A percentile compares a stretch with the other conserved stretches of the same genome.
These are phyloP conservation scores for Rhodotorula sp. DNA, from an alignment of 1,284 basidiomycete species.

Conservation along the genomic window DNA sequence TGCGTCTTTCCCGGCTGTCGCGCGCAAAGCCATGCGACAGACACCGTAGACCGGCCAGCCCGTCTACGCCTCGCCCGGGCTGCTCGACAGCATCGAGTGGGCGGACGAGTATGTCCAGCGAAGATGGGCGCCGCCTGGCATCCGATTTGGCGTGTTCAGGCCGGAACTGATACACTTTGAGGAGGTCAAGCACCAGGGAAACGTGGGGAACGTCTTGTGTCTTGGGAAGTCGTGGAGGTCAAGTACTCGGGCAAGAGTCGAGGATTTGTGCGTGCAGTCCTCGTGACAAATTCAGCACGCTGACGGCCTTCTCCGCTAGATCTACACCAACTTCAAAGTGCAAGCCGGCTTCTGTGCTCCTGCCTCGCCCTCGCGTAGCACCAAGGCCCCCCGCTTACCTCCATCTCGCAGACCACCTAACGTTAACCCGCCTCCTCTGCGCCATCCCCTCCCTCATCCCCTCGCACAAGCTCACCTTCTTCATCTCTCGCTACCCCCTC, in stretches of 20 bases:
- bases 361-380: background rate
- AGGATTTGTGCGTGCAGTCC: background rate
- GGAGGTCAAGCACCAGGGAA: background rate
- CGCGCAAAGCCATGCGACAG: conserved; percentile 13
- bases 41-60: background rate
- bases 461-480: conserved; percentile 22
- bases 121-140: conserved; percentile 22
- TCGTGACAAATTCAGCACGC: no score
- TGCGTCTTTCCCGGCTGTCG: conserved; percentile 7
- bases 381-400: background rate
- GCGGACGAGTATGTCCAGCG: conserved; percentile 17
- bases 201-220: background rate
- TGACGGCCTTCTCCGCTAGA: background rate
- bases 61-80: conserved; percentile 10
- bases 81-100: conserved; percentile 16
- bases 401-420: conserved; percentile 17
- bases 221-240: conserved; percentile 32
- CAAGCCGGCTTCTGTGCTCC: conserved; percentile 22
- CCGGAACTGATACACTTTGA: conserved; percentile 31
- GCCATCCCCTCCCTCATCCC: conserved; percentile 16
- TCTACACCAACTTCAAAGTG: conserved; percentile 31
- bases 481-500: conserved; percentile 26
- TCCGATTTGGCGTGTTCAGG: conserved; percentile 23
- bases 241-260: conserved; percentile 14
- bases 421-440: conserved; percentile 19